phyloP scores from a whole-genome alignment of 2,329 filamentous ascomycete genomes.

The Colletotrichum shisoi region DNA sequence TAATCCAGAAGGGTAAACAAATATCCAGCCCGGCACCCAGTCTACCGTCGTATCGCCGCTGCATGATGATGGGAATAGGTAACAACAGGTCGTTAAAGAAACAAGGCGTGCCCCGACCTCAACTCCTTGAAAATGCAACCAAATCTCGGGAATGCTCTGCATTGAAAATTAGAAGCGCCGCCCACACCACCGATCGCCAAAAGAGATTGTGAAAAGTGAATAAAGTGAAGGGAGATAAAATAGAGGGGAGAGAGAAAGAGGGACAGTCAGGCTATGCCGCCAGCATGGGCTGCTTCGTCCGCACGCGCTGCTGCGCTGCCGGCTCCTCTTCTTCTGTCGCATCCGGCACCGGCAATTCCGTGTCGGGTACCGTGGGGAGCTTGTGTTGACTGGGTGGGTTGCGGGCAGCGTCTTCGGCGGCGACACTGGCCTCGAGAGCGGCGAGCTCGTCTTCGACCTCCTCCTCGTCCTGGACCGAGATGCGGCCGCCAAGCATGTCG shows the following conservation, averaged over 20 bases:
- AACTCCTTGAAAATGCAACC: conserved; percentile 24
- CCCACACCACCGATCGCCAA: background rate
- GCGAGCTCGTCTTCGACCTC: conserved; percentile 96
- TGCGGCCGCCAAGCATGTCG: conserved; percentile 85
- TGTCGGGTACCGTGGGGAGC: conserved; percentile 46
- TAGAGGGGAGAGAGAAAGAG: background rate
- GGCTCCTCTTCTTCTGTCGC: conserved; percentile 35
- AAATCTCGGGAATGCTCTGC: conserved; percentile 5
- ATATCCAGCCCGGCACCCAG: background rate
- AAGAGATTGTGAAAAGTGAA: background rate
- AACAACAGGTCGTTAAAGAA: background rate
- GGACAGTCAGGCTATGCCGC: conserved; percentile 43
- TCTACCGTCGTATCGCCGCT: conserved; percentile 9
- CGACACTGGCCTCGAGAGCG: conserved; percentile 66
- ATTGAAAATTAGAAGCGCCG: conserved; percentile 1
- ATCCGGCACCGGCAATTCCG: conserved; percentile 46
- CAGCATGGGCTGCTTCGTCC: conserved; percentile 49
- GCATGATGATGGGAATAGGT: background rate
- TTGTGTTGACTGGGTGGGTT: conserved; percentile 32
- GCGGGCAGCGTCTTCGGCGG: conserved; percentile 30
- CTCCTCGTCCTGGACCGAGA: conserved; percentile 95
- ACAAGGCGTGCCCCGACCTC: background rate
- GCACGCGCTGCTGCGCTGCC: conserved; percentile 30
- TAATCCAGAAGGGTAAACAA: background rate
- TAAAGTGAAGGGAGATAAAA: background rate